phyloP scores from a whole-genome alignment of 108 stramenopile species.

The Nitzschia sp. region DNA sequence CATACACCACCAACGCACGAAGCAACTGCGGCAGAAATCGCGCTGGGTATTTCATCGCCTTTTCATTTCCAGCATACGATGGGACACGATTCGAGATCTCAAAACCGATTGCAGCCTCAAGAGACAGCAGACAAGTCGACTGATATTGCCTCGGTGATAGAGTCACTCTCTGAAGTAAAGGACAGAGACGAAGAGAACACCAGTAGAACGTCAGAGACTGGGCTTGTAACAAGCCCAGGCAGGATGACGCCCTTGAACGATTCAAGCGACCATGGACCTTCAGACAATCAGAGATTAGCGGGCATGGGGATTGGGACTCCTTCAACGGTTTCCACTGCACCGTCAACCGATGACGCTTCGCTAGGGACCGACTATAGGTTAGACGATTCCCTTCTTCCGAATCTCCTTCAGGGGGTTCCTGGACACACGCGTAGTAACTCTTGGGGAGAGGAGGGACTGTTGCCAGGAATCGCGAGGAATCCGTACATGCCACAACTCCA shows the following conservation, averaged over 20 bases:
- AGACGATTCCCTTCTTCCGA: constrained; percentile 24
- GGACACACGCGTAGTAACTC: constrained; percentile 15
- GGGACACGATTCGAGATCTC: constrained; percentile 2
- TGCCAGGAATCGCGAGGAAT: constrained; percentile 8
- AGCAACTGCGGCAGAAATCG: constrained; percentile 30
- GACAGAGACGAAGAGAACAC: constrained; percentile 13
- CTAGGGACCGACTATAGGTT: constrained; percentile 35
- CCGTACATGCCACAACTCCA: background rate
- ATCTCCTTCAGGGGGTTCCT: constrained; percentile 23
- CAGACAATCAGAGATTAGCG: constrained; percentile 6
- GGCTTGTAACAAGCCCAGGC: constrained; percentile 2
- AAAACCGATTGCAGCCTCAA: background rate
- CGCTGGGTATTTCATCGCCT: constrained; percentile 14
- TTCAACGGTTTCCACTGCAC: constrained; percentile 56
- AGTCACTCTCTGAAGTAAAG: background rate
- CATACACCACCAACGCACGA: constrained; percentile 4
- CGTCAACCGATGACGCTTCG: constrained; percentile 47
- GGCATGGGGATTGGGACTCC: constrained; percentile 37
- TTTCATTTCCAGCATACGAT: constrained; percentile 2
- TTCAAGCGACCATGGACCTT: constrained; percentile 21
- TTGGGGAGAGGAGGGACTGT: constrained; percentile 32
- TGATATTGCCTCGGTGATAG: constrained; percentile 11
- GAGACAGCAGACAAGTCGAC: background rate
- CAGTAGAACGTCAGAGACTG: constrained; percentile 9
- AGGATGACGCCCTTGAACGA: constrained; percentile 25